These are phyloP conservation scores for Dryas alaskensis DNA, from an alignment of 306 rosid species.

Conservation along the genomic window DNA sequence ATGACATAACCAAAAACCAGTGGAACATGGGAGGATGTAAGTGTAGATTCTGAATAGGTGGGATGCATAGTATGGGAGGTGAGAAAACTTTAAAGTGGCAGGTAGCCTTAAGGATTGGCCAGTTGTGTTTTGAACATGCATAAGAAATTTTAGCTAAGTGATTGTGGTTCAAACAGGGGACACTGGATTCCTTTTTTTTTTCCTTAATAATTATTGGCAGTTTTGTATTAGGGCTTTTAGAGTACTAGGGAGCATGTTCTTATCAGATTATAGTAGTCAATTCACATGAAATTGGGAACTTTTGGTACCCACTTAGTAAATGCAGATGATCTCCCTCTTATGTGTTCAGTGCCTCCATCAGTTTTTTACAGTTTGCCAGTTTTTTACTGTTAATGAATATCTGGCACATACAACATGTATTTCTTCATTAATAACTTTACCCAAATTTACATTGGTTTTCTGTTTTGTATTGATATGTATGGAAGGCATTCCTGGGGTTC, in stretches of 20 bases:
- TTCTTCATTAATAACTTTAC: constrained; percentile 19
- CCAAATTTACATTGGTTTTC: constrained; percentile 33
- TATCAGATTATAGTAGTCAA: not conserved
- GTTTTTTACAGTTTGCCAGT: not conserved
- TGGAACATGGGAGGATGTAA: constrained; percentile 8
- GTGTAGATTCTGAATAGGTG: constrained; percentile 17
- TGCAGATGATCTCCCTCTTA: constrained; percentile 1
- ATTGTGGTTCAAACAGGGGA: constrained; percentile 3
- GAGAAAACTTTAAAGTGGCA: not conserved
- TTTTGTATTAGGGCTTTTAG: not conserved
- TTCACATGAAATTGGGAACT: constrained; percentile 1
- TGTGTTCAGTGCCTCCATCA: not conserved
- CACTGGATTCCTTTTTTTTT: not conserved
- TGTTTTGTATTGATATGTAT: constrained; percentile 34
- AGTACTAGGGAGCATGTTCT: not conserved
- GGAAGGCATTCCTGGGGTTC: constrained; percentile 88
- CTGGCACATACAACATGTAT: constrained; percentile 14
- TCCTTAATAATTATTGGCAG: not conserved
- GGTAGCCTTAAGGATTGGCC: not conserved
- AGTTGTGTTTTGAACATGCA: constrained; percentile 6
- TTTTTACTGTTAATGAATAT: not conserved
- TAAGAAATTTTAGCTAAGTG: not conserved
- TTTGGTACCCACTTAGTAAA: not conserved
- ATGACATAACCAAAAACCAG: constrained; percentile 18
- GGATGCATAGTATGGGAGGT: not conserved